Percentiles rank a stretch among this genome's conserved stretches.
These are phyloP conservation scores for Trichopus zeylanicus DNA, from an alignment of 116 monocot genomes.

Conservation along the genomic window DNA sequence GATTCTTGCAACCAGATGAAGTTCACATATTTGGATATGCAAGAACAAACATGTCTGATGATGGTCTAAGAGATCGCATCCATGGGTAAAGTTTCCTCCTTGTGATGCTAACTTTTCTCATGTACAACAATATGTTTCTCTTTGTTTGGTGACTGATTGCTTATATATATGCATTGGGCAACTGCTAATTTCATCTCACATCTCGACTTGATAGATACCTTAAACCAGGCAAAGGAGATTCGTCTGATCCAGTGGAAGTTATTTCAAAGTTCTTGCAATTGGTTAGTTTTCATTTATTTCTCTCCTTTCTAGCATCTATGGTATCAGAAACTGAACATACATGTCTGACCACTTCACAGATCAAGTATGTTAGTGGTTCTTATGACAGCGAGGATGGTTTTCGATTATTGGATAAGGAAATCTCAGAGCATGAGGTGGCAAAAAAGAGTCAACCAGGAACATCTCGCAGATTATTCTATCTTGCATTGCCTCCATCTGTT, in stretches of 20 bases:
- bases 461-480: constrained; percentile 89
- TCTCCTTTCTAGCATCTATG: background rate
- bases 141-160: background rate
- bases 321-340: constrained; percentile 1
- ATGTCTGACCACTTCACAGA: constrained; percentile 33
- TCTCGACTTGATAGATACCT: constrained; percentile 47
- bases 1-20: constrained; percentile 67
- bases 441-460: constrained; percentile 57
- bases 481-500: constrained; percentile 94
- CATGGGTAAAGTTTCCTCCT: constrained; percentile 52
- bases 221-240: constrained; percentile 34
- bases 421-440: constrained; percentile 60
- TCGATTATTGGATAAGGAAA: constrained; percentile 61
- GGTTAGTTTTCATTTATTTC: constrained; percentile 24
- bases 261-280: constrained; percentile 67
- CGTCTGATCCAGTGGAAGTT: constrained; percentile 27
- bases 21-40: constrained; percentile 99
- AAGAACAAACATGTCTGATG: constrained; percentile 75
- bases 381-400: constrained; percentile 83
- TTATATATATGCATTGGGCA: background rate
- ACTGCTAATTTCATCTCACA: background rate
- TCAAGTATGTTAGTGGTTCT: constrained; percentile 94
- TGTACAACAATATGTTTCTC: background rate
- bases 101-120: background rate
- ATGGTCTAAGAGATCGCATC: constrained; percentile 82